Percentiles rank a stretch among this genome's conserved stretches.
phyloP scores from a whole-genome alignment of 768 basidiomycete species.

The Phlebiopsis gigantea region DNA sequence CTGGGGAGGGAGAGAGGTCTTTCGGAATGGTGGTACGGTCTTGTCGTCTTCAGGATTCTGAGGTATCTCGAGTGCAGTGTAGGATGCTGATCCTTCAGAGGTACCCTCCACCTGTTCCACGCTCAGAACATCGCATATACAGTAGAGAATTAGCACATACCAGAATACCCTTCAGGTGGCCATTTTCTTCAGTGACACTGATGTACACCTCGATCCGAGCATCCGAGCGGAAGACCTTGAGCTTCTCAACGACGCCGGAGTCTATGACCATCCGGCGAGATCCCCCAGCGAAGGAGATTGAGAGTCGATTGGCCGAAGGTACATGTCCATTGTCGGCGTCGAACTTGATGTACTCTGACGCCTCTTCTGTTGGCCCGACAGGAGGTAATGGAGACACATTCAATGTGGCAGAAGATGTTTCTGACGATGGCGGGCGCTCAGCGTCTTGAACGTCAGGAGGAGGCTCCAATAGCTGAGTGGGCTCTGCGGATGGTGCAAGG shows the following conservation, averaged over 20 bases:
- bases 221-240: slow-evolving; percentile 76
- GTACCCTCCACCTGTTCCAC: slow-evolving; percentile 64
- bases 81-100: slow-evolving; percentile 67
- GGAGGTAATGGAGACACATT: neutral
- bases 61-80: slow-evolving; percentile 50
- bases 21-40: slow-evolving; percentile 71
- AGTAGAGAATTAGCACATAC: slow-evolving; percentile 37
- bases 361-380: neutral
- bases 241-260: slow-evolving; percentile 76
- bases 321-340: slow-evolving; percentile 27
- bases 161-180: slow-evolving; percentile 66
- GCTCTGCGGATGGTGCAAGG: neutral
- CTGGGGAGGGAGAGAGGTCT: slow-evolving; percentile 44
- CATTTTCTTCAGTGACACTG: slow-evolving; percentile 49
- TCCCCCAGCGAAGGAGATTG: slow-evolving; percentile 91
- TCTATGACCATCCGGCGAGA: slow-evolving; percentile 84
- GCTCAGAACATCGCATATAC: neutral
- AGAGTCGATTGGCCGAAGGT: slow-evolving; percentile 82
- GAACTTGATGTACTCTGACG: slow-evolving; percentile 7
- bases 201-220: slow-evolving; percentile 83
- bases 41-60: slow-evolving; percentile 44
- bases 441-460: neutral
- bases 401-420: slow-evolving; percentile 1
- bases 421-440: slow-evolving; percentile 3
- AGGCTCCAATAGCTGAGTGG: slow-evolving; percentile 1